These are phyloP conservation scores for Cajanus cajan DNA, from an alignment of 306 rosid genomes.

Conservation along the genomic window DNA sequence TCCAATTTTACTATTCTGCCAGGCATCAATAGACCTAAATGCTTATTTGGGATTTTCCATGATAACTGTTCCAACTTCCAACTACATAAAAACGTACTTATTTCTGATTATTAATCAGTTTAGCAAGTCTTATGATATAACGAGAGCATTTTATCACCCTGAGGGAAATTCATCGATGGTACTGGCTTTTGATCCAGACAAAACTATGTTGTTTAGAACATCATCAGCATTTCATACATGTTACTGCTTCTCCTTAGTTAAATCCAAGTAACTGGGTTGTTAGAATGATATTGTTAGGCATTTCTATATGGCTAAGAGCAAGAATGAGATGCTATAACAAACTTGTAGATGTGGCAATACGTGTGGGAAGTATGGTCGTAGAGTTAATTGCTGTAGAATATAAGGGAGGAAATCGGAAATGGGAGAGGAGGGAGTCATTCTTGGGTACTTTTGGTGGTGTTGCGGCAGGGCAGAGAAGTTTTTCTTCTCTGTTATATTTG, in stretches of 20 bases:
- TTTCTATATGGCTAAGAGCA: not conserved
- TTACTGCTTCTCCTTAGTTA: not conserved
- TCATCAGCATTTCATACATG: not conserved
- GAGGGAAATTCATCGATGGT: conserved; percentile 5
- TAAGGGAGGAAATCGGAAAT: not conserved
- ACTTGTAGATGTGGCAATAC: not conserved
- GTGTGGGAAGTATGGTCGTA: not conserved
- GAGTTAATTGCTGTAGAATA: not conserved
- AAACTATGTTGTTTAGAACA: not conserved
- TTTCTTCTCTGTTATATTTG: not conserved
- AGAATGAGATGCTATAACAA: not conserved
- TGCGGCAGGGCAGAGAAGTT: not conserved
- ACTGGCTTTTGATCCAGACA: not conserved
- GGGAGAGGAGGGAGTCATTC: not conserved
- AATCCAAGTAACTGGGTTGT: not conserved
- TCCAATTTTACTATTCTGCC: not conserved
- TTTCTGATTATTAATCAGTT: not conserved
- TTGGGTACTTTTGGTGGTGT: not conserved
- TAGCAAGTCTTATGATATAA: conserved; percentile 2
- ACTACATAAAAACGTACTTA: not conserved
- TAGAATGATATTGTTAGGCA: conserved; percentile 8
- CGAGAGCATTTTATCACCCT: conserved; percentile 1
- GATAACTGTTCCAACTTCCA: conserved; percentile 1
- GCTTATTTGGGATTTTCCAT: not conserved
- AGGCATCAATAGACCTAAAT: not conserved